Evolutionary conservation across 2,329 filamentous ascomycete genomes (phyloP).

Genomic region (Dothideomycetes sp.): DNA sequence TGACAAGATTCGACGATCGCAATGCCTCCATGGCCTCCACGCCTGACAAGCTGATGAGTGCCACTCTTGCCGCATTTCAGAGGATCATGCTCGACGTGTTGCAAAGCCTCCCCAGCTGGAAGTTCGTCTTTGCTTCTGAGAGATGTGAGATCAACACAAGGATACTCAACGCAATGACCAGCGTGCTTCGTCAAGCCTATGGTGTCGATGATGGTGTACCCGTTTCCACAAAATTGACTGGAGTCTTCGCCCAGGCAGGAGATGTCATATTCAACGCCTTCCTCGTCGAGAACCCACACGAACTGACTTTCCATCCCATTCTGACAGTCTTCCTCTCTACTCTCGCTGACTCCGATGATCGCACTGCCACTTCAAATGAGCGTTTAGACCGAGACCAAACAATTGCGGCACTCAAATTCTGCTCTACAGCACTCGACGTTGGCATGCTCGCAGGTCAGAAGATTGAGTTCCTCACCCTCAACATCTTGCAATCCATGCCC

Average conservation of each 20-base stretch:
- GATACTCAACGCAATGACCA: slow-evolving; percentile 60
- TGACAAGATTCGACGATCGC: slow-evolving; percentile 35
- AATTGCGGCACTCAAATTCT: slow-evolving; percentile 52
- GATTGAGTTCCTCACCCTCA: slow-evolving; percentile 50
- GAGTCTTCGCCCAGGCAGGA: slow-evolving; percentile 60
- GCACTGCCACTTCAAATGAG: slow-evolving; percentile 7
- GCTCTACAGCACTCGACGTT: slow-evolving; percentile 58
- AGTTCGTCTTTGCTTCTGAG: slow-evolving; percentile 59
- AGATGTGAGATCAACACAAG: slow-evolving; percentile 56
- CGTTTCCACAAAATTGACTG: slow-evolving; percentile 41
- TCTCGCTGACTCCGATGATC: slow-evolving; percentile 18
- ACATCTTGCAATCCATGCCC: slow-evolving; percentile 71
- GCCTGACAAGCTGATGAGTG: slow-evolving; percentile 65
- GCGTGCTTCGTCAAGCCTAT: slow-evolving; percentile 61
- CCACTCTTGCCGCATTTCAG: slow-evolving; percentile 60
- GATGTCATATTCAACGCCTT: slow-evolving; percentile 68
- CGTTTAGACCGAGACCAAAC: slow-evolving; percentile 36
- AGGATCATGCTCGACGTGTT: slow-evolving; percentile 71
- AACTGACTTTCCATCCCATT: slow-evolving; percentile 67
- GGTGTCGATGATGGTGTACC: slow-evolving; percentile 55
- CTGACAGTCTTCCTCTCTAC: slow-evolving; percentile 56
- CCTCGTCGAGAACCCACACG: slow-evolving; percentile 56
- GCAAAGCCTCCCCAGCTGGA: slow-evolving; percentile 79
- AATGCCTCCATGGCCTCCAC: slow-evolving; percentile 54
- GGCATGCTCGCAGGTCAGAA: slow-evolving; percentile 53